These are phyloP conservation scores for Ascochyta pisi DNA, from an alignment of 2,329 filamentous ascomycete species.

Conservation along the genomic window DNA sequence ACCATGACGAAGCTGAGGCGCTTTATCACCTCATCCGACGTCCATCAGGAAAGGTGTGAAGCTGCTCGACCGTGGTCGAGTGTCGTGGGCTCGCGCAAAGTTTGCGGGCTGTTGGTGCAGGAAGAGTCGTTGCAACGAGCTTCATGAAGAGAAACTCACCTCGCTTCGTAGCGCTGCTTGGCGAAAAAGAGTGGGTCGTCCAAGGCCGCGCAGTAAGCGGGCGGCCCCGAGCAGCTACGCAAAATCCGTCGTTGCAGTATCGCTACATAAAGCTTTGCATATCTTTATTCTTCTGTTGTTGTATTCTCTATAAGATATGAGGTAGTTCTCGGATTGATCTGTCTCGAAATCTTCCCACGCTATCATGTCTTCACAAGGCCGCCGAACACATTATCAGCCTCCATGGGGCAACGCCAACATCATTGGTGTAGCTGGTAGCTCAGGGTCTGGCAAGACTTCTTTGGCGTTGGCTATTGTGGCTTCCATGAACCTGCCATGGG, in stretches of 20 bases:
- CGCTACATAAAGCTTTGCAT: constrained; percentile 22
- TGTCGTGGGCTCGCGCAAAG: constrained; percentile 38
- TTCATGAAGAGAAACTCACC: constrained; percentile 36
- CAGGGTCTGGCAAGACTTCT: constrained; percentile 94
- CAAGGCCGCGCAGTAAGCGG: constrained; percentile 15
- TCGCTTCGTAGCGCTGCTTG: constrained; percentile 34
- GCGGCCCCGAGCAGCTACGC: constrained; percentile 23
- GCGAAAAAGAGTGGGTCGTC: constrained; percentile 17
- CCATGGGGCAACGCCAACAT: constrained; percentile 97
- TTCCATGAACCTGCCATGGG: constrained; percentile 92
- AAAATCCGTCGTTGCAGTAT: constrained; percentile 25
- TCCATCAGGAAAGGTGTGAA: constrained; percentile 42
- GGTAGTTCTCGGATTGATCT: neutral
- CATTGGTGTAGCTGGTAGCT: constrained; percentile 94
- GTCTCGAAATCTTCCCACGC: neutral
- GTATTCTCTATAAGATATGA: constrained; percentile 18
- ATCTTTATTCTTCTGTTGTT: constrained; percentile 19
- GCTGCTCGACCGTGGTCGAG: constrained; percentile 45
- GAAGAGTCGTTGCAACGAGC: constrained; percentile 28
- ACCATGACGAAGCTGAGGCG: constrained; percentile 47
- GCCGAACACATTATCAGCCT: constrained; percentile 78
- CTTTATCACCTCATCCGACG: constrained; percentile 42
- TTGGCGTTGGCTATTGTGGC: constrained; percentile 90
- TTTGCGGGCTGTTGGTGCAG: constrained; percentile 35
- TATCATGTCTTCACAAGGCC: constrained; percentile 34